Base-by-base conservation (phyloP, 2,329 filamentous ascomycete genomes). In the Anthostomella pinea region DNA sequence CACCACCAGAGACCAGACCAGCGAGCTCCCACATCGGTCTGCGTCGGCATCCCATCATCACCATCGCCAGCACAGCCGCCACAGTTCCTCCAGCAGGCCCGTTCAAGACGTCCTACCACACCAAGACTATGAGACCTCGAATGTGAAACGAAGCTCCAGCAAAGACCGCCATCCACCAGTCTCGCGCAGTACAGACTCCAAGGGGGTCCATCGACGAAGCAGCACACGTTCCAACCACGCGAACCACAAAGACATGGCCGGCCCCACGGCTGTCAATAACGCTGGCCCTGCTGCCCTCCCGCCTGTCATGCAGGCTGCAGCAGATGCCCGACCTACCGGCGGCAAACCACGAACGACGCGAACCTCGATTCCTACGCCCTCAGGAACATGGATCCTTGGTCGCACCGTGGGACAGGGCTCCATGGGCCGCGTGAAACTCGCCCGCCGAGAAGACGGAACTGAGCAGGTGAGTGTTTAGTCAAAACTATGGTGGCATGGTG, bases 401-500 rank as follows among this genome's bases (percentile, higher is more conserved):
- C 97, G 97, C 72, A 97, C 93, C 3, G 93, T 98, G 55, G 93
- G 93, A 42, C 89, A 90, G 35, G 93, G 93, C 33, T 97, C 91
- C 64, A 98, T 98, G 93, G 93, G 93, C 48, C 97, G 97, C 65
- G 93, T 98, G 46, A 97, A 97, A 69, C 72, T 98, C 50, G 93
- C 93, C 16, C 87, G 87, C 54, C 94, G 94, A 64, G 77, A 85
- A 51, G 90, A 95, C 55, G 87, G 86, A 14, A 86, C 85, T 52
- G 93, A 97, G 70, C 87, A 96, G 80, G 88, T 90, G 68, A 54
- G 74, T 66, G 21, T 33, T 24, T 20, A 17, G 22, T 33, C 37
- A 15, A 32, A 26, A 36, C 27, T 41, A 38, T 42, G 30, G 8
- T 33, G 5, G 27, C 36, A 24, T 39, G 16, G 24, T 35, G 16